Conservation (phyloP, 495 filamentous ascomycete genomes). For the Aspergillus indologenus region DNA sequence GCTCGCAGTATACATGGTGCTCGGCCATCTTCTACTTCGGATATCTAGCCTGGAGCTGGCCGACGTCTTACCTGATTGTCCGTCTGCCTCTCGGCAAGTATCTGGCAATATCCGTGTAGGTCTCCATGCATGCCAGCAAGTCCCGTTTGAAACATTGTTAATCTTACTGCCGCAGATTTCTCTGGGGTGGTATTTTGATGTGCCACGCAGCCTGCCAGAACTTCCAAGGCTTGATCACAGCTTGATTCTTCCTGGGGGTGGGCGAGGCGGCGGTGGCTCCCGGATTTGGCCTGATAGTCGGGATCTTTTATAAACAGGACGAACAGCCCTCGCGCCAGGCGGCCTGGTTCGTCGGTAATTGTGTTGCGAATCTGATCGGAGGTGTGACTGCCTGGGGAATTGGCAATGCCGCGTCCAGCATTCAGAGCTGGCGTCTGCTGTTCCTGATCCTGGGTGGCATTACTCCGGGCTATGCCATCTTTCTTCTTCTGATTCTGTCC, state of each 20-base stretch:
- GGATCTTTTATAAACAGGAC: constrained; percentile 55
- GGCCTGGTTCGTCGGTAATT: constrained; percentile 60
- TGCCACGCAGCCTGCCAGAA: too few relatives aligned
- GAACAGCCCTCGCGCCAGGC: constrained; percentile 58
- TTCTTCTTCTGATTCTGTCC: constrained; percentile 47
- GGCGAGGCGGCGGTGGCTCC: constrained; percentile 60
- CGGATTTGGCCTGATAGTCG: constrained; percentile 40
- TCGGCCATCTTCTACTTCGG: too few relatives aligned
- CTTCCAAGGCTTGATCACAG: constrained; percentile 14
- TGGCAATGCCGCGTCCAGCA: constrained; percentile 41
- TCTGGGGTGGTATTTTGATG: too few relatives aligned
- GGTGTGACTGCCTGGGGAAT: constrained; percentile 56
- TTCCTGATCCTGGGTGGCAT: constrained; percentile 58
- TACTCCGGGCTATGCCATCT: constrained; percentile 49
- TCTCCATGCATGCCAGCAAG: too few relatives aligned
- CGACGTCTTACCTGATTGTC: too few relatives aligned
- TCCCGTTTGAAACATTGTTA: too few relatives aligned
- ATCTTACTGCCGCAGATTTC: too few relatives aligned
- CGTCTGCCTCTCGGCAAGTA: too few relatives aligned
- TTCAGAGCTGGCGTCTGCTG: constrained; percentile 35
- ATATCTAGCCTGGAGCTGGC: too few relatives aligned
- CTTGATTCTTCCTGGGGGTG: constrained; percentile 56
- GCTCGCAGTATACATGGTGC: too few relatives aligned
- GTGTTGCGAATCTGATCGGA: constrained; percentile 57
- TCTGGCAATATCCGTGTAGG: too few relatives aligned